Evolutionary conservation across 139 green algal species (phyloP).

Genomic region (Coelastrella sp.): DNA sequence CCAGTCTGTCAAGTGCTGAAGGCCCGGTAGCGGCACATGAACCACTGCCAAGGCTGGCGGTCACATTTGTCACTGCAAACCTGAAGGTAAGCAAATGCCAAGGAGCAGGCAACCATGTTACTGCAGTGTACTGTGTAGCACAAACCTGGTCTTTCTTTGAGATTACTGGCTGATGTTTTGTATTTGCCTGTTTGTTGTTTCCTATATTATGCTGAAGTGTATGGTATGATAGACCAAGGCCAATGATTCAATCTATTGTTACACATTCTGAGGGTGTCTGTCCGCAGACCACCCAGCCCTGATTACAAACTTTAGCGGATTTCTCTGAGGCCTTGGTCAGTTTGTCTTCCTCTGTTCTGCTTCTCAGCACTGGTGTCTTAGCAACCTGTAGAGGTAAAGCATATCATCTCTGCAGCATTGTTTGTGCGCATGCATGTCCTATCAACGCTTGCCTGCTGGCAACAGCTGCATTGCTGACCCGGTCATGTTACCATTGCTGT

Average conservation of each 20-base stretch:
- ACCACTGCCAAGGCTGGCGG: conserved; percentile 62
- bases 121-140: no score
- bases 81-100: conserved; percentile 54
- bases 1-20: conserved; percentile 13
- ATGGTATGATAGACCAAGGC: conserved; percentile 28
- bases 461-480: neutral
- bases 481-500: neutral
- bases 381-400: no score
- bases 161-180: no score
- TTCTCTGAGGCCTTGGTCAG: conserved; percentile 63
- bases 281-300: conserved; percentile 21
- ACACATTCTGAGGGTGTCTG: conserved; percentile 60
- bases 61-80: conserved; percentile 68
- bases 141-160: no score
- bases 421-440: neutral
- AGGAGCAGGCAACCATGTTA: no score
- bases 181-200: no score
- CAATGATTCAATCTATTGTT: conserved; percentile 64
- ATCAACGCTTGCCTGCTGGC: neutral
- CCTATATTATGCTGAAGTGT: neutral
- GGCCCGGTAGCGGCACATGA: conserved; percentile 28
- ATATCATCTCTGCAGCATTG: no score
- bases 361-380: no score
- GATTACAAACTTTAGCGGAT: conserved; percentile 70
- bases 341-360: neutral